Evolutionary conservation across 2,329 filamentous ascomycete genomes (phyloP), one percentile per base, ranked within the genome.

Genomic region (Pyrenochaeta sp.): DNA sequence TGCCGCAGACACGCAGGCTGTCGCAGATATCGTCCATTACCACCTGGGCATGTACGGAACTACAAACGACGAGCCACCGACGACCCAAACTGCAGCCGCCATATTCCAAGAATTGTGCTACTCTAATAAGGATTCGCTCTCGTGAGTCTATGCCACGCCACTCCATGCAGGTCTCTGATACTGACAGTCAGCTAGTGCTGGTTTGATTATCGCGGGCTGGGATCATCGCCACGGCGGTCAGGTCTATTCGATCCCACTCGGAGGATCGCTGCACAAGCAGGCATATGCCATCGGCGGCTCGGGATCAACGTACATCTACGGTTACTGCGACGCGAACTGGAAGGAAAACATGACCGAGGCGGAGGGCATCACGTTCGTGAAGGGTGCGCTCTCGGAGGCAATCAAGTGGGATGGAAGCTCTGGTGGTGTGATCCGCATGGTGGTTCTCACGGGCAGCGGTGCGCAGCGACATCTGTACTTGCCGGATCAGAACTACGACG

Each of bases 381-480:
- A 96, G 78, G 88, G 86, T 34, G 87, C 94, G 21, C 78, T 99
- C 68, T 80, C 84, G 66, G 93, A 99, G 80, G 94, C 94, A 11
- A 97, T 99, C 82, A 96, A 96, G 77, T 99, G 94, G 94, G 94
- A 99, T 71, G 94, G 94, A 55, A 96, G 92, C 79, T 97, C 94
- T 3, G 94, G 94, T 58, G 94, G 94, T 77, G 94, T 99, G 48
- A 99, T 99, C 67, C 86, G 94, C 61, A 90, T 99, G 89, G 93
- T 97, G 51, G 94, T 99, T 47, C 77, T 99, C 74, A 99, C 93
- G 52, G 86, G 85, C 64, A 85, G 88, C 68, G 94, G 94, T 23
- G 92, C 93, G 6, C 86, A 94, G 75, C 85, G 94, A 76, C 94
- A 97, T 79, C 76, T 99, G 70, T 99, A 97, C 74, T 81, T 99